Evolutionary conservation across 2,329 filamentous ascomycete genomes (phyloP).

Genomic region (Colletotrichum lini): DNA sequence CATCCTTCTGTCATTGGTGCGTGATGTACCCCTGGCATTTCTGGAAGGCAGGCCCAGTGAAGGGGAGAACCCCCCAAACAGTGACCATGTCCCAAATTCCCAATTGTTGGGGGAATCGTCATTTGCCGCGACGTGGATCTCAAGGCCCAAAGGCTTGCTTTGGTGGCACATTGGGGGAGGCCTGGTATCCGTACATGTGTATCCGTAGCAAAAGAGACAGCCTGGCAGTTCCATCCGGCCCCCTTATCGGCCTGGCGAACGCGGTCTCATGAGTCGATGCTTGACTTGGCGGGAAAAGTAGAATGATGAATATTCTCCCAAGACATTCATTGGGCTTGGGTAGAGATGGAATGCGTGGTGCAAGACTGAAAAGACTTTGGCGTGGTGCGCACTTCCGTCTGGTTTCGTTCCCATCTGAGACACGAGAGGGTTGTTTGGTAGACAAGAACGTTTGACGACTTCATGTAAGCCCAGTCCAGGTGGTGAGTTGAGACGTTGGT

Average conservation of each 20-base stretch:
- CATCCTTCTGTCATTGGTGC: constrained; percentile 17
- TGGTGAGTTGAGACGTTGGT: constrained; percentile 1
- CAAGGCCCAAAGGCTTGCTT: neutral
- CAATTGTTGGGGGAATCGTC: constrained; percentile 41
- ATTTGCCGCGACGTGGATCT: constrained; percentile 28
- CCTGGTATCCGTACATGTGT: neutral
- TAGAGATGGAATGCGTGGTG: constrained; percentile 21
- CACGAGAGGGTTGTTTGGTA: constrained; percentile 10
- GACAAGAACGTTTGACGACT: constrained; percentile 26
- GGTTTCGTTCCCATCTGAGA: constrained; percentile 17
- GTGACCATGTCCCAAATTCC: constrained; percentile 30
- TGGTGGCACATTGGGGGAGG: constrained; percentile 1
- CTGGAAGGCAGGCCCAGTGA: constrained; percentile 37
- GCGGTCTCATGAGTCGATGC: neutral
- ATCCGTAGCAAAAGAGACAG: constrained; percentile 1
- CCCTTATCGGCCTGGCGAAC: constrained; percentile 26
- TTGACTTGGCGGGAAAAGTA: constrained; percentile 2
- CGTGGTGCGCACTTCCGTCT: constrained; percentile 21
- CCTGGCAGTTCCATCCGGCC: constrained; percentile 3
- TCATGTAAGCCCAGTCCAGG: constrained; percentile 11
- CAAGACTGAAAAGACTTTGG: constrained; percentile 25
- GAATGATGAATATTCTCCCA: constrained; percentile 1
- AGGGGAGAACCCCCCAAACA: constrained; percentile 33
- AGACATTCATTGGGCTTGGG: constrained; percentile 17
- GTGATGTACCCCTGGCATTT: constrained; percentile 36